phyloP scores from a whole-genome alignment of 495 filamentous ascomycete genomes.

The Thermochaetoides thermophila region DNA sequence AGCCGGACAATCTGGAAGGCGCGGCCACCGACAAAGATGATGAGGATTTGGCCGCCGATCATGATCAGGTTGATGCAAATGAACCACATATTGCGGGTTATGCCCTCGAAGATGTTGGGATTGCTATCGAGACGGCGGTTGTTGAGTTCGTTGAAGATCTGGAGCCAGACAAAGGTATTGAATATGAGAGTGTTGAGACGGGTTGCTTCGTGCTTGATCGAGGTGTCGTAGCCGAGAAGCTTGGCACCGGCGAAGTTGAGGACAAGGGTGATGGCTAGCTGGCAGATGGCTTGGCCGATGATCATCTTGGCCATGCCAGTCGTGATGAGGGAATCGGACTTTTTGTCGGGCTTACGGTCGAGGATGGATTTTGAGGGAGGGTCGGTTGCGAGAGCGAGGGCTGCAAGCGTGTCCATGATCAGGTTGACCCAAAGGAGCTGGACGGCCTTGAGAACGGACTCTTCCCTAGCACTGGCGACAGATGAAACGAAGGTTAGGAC shows the following conservation, averaged over 20 bases:
- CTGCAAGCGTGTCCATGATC: constrained; percentile 89
- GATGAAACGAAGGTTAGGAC: constrained; percentile 69
- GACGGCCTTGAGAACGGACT: constrained; percentile 70
- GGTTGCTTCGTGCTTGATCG: constrained; percentile 10
- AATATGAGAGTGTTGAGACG: constrained; percentile 63
- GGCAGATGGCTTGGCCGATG: constrained; percentile 68
- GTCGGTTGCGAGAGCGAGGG: constrained; percentile 74
- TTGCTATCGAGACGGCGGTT: constrained; percentile 72
- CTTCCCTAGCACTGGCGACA: constrained; percentile 48
- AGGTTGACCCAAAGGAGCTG: constrained; percentile 87
- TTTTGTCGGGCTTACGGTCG: constrained; percentile 62
- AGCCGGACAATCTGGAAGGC: constrained; percentile 48
- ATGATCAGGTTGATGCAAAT: constrained; percentile 70
- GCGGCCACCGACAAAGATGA: constrained; percentile 53
- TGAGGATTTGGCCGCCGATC: constrained; percentile 70
- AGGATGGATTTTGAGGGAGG: constrained; percentile 63
- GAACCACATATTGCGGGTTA: constrained; percentile 69
- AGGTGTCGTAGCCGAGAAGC: constrained; percentile 32
- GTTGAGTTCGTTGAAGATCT: constrained; percentile 88
- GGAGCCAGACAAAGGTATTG: constrained; percentile 94
- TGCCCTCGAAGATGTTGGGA: constrained; percentile 80
- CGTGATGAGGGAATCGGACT: constrained; percentile 58
- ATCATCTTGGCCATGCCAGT: constrained; percentile 93
- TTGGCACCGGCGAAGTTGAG: constrained; percentile 60
- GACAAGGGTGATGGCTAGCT: constrained; percentile 61